These are phyloP conservation scores for Mycena sanguinolenta DNA, from an alignment of 768 basidiomycete species.

Conservation along the genomic window DNA sequence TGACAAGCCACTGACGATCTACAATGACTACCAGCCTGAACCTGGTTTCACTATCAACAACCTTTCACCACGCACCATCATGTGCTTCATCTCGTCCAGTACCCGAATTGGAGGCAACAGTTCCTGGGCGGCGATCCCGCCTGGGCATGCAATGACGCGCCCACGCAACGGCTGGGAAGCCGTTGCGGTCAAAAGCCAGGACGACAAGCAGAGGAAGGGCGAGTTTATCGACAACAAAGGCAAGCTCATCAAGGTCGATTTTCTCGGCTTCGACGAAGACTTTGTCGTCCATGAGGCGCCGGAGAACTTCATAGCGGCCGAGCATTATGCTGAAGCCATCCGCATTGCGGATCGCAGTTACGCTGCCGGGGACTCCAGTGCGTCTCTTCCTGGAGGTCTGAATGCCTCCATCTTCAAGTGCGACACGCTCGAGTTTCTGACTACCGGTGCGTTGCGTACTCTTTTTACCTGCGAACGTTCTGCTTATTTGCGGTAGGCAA, in stretches of 20 bases:
- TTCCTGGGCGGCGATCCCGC: conserved; percentile 11
- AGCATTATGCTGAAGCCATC: conserved; percentile 33
- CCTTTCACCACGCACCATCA: conserved; percentile 22
- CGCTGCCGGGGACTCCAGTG: conserved; percentile 28
- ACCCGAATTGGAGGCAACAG: conserved; percentile 8
- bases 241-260: conserved; percentile 23
- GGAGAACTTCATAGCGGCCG: conserved; percentile 26
- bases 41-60: conserved; percentile 33
- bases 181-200: conserved; percentile 26
- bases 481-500: conserved; percentile 13
- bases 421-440: conserved; percentile 31
- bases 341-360: conserved; percentile 31
- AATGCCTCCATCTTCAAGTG: conserved; percentile 36
- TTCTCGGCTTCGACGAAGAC: conserved; percentile 31
- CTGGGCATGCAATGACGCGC: conserved; percentile 20
- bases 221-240: conserved; percentile 27
- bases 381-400: conserved; percentile 31
- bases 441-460: conserved; percentile 20
- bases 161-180: conserved; percentile 30
- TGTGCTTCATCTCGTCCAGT: conserved; percentile 33
- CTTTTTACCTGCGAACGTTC: background rate
- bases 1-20: conserved; percentile 31
- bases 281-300: conserved; percentile 26
- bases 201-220: conserved; percentile 24
- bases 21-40: conserved; percentile 34